These are phyloP conservation scores for Pistacia vera DNA, from an alignment of 345 rosid species.

Conservation along the genomic window DNA sequence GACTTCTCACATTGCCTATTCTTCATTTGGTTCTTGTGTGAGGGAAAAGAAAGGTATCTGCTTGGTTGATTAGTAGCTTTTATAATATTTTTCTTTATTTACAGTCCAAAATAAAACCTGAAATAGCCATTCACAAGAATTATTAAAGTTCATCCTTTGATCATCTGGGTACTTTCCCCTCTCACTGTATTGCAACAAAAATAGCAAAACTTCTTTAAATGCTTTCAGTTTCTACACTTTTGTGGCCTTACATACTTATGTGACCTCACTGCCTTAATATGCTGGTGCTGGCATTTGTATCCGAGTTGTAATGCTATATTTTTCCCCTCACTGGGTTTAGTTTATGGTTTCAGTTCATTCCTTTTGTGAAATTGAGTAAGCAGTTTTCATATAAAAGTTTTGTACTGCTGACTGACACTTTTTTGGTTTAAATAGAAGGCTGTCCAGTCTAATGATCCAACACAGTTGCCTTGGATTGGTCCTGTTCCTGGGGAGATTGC, in stretches of 20 bases:
- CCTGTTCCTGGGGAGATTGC: constrained; percentile 98
- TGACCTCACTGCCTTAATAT: background rate
- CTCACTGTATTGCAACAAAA: background rate
- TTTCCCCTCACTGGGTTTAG: background rate
- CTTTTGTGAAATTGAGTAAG: background rate
- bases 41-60: background rate
- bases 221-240: background rate
- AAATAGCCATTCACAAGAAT: background rate
- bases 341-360: background rate
- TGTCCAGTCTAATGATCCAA: constrained; percentile 54
- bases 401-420: constrained; percentile 20
- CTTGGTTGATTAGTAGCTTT: background rate
- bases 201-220: background rate
- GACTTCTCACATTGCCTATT: background rate
- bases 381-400: constrained; percentile 1
- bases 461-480: constrained; percentile 87
- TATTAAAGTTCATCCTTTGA: background rate
- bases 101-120: background rate
- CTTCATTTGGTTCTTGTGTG: background rate
- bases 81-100: background rate
- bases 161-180: background rate
- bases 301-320: background rate
- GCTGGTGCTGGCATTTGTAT: background rate
- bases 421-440: constrained; percentile 38
- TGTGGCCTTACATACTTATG: background rate